These are phyloP conservation scores for Earliella scabrosa DNA, from an alignment of 1,284 basidiomycete genomes.

Conservation along the genomic window DNA sequence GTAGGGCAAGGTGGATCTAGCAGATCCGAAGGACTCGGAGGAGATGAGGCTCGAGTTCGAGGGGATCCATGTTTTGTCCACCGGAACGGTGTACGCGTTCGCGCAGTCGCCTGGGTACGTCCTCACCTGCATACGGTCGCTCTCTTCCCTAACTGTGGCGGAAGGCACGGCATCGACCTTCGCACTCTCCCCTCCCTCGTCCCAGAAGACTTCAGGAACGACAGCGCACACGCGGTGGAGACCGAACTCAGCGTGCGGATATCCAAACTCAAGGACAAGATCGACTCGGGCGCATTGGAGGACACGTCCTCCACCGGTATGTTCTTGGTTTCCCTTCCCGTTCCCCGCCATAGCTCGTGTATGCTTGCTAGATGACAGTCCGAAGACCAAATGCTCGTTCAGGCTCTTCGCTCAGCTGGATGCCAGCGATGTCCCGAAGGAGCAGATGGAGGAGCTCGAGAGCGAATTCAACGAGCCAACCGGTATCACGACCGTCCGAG, in stretches of 20 bases:
- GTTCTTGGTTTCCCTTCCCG: not conserved
- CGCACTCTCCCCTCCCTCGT: conserved; percentile 70
- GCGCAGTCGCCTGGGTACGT: conserved; percentile 69
- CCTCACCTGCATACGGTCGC: not conserved
- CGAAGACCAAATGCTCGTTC: conserved; percentile 65
- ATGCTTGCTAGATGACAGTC: conserved; percentile 47
- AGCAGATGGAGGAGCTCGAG: conserved; percentile 69
- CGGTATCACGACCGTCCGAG: conserved; percentile 59
- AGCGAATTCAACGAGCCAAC: conserved; percentile 73
- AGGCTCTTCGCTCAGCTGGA: conserved; percentile 64
- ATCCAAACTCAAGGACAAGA: conserved; percentile 59
- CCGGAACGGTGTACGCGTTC: conserved; percentile 80
- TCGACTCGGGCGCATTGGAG: conserved; percentile 66
- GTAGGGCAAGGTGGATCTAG: conserved; percentile 74
- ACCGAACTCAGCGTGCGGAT: conserved; percentile 69
- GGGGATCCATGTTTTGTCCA: conserved; percentile 78
- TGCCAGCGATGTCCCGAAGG: conserved; percentile 51
- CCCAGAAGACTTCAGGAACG: conserved; percentile 56
- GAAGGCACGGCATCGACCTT: conserved; percentile 57
- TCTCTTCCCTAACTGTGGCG: conserved; percentile 3
- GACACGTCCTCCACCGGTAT: conserved; percentile 24
- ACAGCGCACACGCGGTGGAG: conserved; percentile 65
- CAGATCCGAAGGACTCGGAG: conserved; percentile 51
- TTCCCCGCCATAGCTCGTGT: not conserved
- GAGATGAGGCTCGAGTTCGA: conserved; percentile 73